Evolutionary conservation across 164 flowering plant species (phyloP), one percentile per base, ranked within the genome.

Genomic region (Vitis labrusca): DNA sequence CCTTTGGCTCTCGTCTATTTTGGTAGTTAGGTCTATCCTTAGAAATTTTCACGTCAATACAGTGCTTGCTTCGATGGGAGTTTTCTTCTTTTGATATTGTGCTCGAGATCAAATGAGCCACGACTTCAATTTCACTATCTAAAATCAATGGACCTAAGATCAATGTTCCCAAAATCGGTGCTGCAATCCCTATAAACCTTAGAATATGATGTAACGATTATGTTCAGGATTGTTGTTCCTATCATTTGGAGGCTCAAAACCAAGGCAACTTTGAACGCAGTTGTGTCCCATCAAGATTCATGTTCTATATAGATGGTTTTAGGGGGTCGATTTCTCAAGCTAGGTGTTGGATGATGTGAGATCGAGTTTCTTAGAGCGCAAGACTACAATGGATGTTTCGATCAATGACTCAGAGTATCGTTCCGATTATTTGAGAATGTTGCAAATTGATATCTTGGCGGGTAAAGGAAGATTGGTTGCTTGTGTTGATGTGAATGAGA

Each of bases 401-500:
- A 56, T 79, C n/a, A 72, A 64, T 0, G 84, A 73, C 4, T 11
- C 62, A 9, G 49, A 9, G 51, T 79, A 64, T 53, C 12, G 81
- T 6, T 64, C 84, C 44, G 88, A 86, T 72, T 82, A 84, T 54
- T 16, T 69, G 10, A 57, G 83, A 48, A 86, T 86, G 88, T 8
- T 81, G 61, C 75, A 74, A 72, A 65, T 79, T 9, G 84, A 85
- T 27, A 61, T 77, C 23, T 64, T 17, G 6, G 66, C 76, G 7
- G 81, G 82, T 3, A 53, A 55, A 23, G 60, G 61, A 30, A 55
- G 82, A 47, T 81, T 85, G 1, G 72, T 85, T 64, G 73, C 89
- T 29, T 87, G 91, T 89, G 83, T 87, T 29, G 91, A 87, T 69
- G 83, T 73, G 1, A 29, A 61, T 0, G 82, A 79, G 5, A 75